phyloP scores from a whole-genome alignment of 2,329 filamentous ascomycete genomes.

The Fusarium sp. region DNA sequence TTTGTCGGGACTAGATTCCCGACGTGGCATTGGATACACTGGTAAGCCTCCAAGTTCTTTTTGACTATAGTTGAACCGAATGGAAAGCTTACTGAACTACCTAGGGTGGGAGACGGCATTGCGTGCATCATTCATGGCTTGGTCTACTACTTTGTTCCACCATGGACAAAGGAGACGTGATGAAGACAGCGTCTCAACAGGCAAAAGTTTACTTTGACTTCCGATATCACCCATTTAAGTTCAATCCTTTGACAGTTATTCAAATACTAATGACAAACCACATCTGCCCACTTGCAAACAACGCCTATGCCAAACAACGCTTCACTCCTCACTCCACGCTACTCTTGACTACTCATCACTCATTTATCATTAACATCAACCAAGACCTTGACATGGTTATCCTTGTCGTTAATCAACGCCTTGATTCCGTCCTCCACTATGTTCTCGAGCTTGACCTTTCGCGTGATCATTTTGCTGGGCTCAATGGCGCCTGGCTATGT shows the following conservation, averaged over 20 bases:
- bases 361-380: constrained; percentile 53
- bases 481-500: constrained; percentile 54
- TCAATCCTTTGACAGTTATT: background rate
- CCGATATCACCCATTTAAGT: background rate
- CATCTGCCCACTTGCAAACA: background rate
- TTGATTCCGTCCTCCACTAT: constrained; percentile 65
- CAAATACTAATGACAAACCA: background rate
- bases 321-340: background rate
- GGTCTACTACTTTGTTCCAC: constrained; percentile 33
- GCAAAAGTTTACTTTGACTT: background rate
- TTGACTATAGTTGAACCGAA: fast-evolving
- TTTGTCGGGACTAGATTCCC: constrained; percentile 39
- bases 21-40: constrained; percentile 41
- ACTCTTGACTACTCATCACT: background rate
- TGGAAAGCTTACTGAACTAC: background rate
- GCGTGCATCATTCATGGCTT: constrained; percentile 30
- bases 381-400: constrained; percentile 69
- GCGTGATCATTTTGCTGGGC: constrained; percentile 67
- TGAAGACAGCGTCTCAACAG: background rate
- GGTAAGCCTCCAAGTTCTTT: constrained; percentile 13
- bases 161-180: constrained; percentile 19
- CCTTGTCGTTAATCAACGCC: constrained; percentile 64
- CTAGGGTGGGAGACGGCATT: constrained; percentile 23
- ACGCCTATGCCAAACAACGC: background rate
- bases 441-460: constrained; percentile 62